Percentiles rank a stretch among this genome's conserved stretches.
These are phyloP conservation scores for Cytospora piceicola DNA, from an alignment of 2,329 filamentous ascomycete species.

Conservation along the genomic window DNA sequence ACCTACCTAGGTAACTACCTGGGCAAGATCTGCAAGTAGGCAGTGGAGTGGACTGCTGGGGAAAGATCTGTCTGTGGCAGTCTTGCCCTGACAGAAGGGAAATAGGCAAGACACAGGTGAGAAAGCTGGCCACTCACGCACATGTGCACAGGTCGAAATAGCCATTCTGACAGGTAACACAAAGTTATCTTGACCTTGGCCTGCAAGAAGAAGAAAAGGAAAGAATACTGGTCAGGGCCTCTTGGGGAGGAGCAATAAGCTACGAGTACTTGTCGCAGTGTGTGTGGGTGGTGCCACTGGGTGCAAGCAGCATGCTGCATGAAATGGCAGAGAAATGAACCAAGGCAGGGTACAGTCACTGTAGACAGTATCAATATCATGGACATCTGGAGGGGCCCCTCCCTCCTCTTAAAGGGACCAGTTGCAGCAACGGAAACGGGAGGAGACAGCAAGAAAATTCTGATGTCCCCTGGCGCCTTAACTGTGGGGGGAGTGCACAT, in stretches of 20 bases:
- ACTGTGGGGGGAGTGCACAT: conserved; percentile 19
- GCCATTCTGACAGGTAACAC: not conserved
- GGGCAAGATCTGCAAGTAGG: not conserved
- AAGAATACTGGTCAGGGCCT: not conserved
- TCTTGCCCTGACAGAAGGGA: not conserved
- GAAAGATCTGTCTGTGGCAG: not conserved
- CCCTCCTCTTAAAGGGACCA: not conserved
- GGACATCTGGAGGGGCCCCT: not conserved
- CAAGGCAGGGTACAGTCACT: not conserved
- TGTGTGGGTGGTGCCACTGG: not conserved
- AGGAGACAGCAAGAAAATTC: conserved; percentile 17
- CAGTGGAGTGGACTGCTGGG: not conserved
- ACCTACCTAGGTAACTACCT: not conserved
- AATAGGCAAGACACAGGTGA: not conserved
- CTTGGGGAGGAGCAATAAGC: not conserved
- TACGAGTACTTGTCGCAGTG: not conserved
- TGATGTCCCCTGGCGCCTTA: conserved; percentile 8
- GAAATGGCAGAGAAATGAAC: not conserved
- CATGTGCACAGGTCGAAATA: not conserved
- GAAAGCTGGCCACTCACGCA: not conserved
- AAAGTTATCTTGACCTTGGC: not conserved
- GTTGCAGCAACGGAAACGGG: conserved; percentile 10
- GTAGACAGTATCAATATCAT: not conserved
- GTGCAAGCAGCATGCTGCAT: not conserved
- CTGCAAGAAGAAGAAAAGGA: not conserved